Conservation (phyloP, 1,139 yeast genomes). For the Eremothecium coryli region DNA sequence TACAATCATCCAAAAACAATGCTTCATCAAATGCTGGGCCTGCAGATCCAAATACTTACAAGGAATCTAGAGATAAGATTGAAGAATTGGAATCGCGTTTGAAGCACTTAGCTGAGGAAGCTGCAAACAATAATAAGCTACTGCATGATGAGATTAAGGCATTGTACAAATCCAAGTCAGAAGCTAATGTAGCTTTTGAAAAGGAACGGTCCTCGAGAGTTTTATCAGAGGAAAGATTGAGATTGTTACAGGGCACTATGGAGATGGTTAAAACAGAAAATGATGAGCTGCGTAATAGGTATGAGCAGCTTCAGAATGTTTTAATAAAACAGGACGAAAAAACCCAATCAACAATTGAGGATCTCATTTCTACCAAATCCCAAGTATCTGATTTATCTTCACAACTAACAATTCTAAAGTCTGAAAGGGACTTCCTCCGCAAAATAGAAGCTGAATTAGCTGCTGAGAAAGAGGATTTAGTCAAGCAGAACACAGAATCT, state of each 20-base stretch:
- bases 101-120: conserved; percentile 35
- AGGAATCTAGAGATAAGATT: conserved; percentile 11
- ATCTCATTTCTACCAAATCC: conserved; percentile 39
- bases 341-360: conserved; percentile 50
- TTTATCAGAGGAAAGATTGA: conserved; percentile 39
- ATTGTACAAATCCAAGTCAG: conserved; percentile 42
- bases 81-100: conserved; percentile 32
- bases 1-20: conserved; percentile 23
- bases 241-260: conserved; percentile 32
- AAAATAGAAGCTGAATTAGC: conserved; percentile 45
- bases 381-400: conserved; percentile 34
- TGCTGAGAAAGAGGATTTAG: conserved; percentile 45
- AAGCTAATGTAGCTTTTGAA: conserved; percentile 38
- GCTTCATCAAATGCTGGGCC: conserved; percentile 14
- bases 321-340: conserved; percentile 46
- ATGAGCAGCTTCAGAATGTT: conserved; percentile 46
- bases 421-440: conserved; percentile 47
- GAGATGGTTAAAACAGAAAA: conserved; percentile 38
- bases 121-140: conserved; percentile 34
- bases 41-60: background rate
- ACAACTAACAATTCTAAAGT: conserved; percentile 41
- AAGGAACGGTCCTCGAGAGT: conserved; percentile 39
- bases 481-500: conserved; percentile 52
- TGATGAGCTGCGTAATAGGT: conserved; percentile 36
- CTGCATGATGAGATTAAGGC: conserved; percentile 35